These are phyloP conservation scores for Moniliella sp. DNA, from an alignment of 1,284 basidiomycete genomes.

Conservation along the genomic window DNA sequence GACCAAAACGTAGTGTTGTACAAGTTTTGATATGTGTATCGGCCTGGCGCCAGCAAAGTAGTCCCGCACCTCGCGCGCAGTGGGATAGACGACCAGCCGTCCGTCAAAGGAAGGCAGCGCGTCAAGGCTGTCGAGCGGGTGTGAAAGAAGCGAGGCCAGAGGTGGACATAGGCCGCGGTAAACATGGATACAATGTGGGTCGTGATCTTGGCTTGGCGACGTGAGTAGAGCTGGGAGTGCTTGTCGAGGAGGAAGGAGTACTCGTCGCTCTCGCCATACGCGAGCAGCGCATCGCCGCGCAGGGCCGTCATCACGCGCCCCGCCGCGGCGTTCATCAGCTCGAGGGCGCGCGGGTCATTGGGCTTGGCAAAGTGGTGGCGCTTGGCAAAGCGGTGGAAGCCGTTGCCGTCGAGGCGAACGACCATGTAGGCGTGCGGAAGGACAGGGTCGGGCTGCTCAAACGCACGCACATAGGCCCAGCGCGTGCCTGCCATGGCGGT, in stretches of 20 bases:
- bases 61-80: constrained; percentile 51
- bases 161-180: constrained; percentile 70
- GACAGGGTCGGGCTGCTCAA: constrained; percentile 67
- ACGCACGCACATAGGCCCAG: constrained; percentile 72
- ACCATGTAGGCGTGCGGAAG: constrained; percentile 67
- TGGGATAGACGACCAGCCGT: constrained; percentile 57
- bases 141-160: constrained; percentile 63
- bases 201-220: constrained; percentile 79
- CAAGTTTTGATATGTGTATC: constrained; percentile 96
- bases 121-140: constrained; percentile 43
- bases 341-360: constrained; percentile 64
- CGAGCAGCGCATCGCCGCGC: constrained; percentile 35
- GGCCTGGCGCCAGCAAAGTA: constrained; percentile 85
- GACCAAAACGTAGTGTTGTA: constrained; percentile 96
- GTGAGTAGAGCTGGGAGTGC: constrained; percentile 55
- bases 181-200: constrained; percentile 72
- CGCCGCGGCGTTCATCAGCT: constrained; percentile 81
- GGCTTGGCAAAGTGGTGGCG: constrained; percentile 67
- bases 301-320: constrained; percentile 47
- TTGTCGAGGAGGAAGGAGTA: constrained; percentile 74
- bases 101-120: constrained; percentile 84
- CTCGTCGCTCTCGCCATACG: constrained; percentile 89
- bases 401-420: constrained; percentile 72
- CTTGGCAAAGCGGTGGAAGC: no score
- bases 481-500: constrained; percentile 83